Base-by-base conservation (phyloP, 768 basidiomycete species). In the Krasilnikovozyma curviuscula region DNA sequence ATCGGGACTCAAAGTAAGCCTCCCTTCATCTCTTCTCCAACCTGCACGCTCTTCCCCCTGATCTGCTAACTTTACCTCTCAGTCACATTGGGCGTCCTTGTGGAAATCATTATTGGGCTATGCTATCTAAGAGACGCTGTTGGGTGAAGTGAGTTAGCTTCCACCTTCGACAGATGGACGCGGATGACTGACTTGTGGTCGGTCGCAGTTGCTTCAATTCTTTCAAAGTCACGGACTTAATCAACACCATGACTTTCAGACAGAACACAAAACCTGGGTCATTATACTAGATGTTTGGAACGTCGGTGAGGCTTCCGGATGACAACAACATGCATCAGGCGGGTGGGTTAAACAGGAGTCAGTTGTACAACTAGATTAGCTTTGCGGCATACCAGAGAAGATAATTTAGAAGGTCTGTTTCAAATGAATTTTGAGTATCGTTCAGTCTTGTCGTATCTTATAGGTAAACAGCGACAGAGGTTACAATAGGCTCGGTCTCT, bases 261-360 rank as follows among this genome's bases (percentile, higher is more conserved):
- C 75, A 75, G 25, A 78, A 83, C 59, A 68, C 86, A 58, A 89
- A 89, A 66, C 63, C 73, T 16, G 74, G 72, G n/a, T n/a, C n/a
- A n/a, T n/a, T n/a, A n/a, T n/a, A n/a, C n/a, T n/a, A n/a, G n/a
- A n/a, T n/a, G n/a, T n/a, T n/a, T n/a, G n/a, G n/a, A n/a, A n/a
- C n/a, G n/a, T n/a, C n/a, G n/a, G n/a, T n/a, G n/a, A n/a, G n/a
- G n/a, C n/a, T n/a, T n/a, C n/a, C n/a, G n/a, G n/a, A n/a, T n/a
- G n/a, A n/a, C n/a, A n/a, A n/a, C n/a, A n/a, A n/a, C n/a, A n/a
- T n/a, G n/a, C n/a, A n/a, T n/a, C n/a, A n/a, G n/a, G n/a, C n/a
- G n/a, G n/a, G n/a, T n/a, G n/a, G n/a, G n/a, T n/a, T n/a, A n/a
- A n/a, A n/a, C n/a, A n/a, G n/a, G n/a, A n/a, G n/a, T n/a, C n/a